Evolutionary conservation across 345 rosid species (phyloP), one percentile per base, ranked within the genome.

Genomic region (Erodium maritimum): DNA sequence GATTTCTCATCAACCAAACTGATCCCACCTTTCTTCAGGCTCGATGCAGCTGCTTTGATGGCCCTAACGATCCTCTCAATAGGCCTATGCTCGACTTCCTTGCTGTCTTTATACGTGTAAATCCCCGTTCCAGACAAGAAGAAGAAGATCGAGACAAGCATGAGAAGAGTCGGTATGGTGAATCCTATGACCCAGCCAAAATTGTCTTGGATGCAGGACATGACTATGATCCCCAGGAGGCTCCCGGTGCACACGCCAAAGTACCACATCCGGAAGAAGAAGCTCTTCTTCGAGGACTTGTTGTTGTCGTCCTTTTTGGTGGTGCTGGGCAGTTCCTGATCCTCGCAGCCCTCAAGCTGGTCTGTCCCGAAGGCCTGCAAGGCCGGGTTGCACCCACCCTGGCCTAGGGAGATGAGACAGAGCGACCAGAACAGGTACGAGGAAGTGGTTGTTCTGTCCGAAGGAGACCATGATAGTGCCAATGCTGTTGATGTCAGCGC

Each of bases 301-400:
- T 3, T 20, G 22, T 72, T 75, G 61, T 52, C 29, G 22, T 80
- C 79, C 24, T 69, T 71, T 61, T 73, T 71, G 21, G 68, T 71
- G 20, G 68, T 63, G 19, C 63, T 48, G 23, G 88, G 86, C 52
- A 78, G 20, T 19, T 79, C 79, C 2, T 78, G 33, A 25, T 3
- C 80, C 54, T 81, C 82, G 5, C 71, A 74, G 12, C 67, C 61
- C 46, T 76, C 81, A 4, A 86, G 81, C 62, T 93, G 95, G 79
- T 88, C 96, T 2, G 99, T 88, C 14, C 84, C 99, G 51, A 93
- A 88, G 57, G 96, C 96, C 71, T 93, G 99, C 25, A 93, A 63
- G 34, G 99, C 89, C 23, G 96, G 96, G 67, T 79, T 93, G 42
- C 79, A 80, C 55, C 84, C 96, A 22, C 91, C 99, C 23, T 77